A percentile compares a stretch with the other conserved stretches of the same genome.
Evolutionary conservation across 2,329 filamentous ascomycete species (phyloP).

Genomic region (Ophiostoma piceae): DNA sequence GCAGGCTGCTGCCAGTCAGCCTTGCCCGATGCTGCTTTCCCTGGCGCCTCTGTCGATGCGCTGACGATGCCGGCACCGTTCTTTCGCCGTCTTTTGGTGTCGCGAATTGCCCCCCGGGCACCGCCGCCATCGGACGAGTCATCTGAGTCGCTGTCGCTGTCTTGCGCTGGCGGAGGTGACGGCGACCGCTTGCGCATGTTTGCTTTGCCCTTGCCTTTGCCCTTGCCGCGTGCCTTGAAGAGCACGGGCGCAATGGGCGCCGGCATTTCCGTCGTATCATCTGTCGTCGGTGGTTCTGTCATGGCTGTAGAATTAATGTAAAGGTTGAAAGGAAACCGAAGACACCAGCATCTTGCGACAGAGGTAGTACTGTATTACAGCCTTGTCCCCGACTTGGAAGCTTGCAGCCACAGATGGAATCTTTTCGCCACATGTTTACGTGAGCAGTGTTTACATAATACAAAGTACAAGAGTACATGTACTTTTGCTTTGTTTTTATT

Average conservation of each 20-base stretch:
- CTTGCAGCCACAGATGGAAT: background rate
- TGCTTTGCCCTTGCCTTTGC: slow-evolving; percentile 61
- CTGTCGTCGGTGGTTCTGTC: slow-evolving; percentile 19
- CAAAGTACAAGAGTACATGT: background rate
- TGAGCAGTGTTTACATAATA: background rate
- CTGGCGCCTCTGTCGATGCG: slow-evolving; percentile 35
- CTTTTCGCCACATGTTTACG: slow-evolving; percentile 13
- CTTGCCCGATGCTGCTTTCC: background rate
- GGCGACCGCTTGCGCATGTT: slow-evolving; percentile 76
- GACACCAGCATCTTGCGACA: background rate
- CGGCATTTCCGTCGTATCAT: slow-evolving; percentile 30
- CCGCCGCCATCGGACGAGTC: slow-evolving; percentile 63
- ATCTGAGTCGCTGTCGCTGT: slow-evolving; percentile 55
- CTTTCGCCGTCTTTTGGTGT: slow-evolving; percentile 71
- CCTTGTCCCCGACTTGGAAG: background rate
- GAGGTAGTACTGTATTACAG: background rate
- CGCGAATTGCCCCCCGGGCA: slow-evolving; percentile 49
- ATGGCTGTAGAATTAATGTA: slow-evolving; percentile 7
- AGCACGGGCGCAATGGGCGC: slow-evolving; percentile 40
- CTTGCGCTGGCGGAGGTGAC: slow-evolving; percentile 64
- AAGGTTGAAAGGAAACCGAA: background rate
- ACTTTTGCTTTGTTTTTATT: background rate
- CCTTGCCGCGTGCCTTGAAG: slow-evolving; percentile 76
- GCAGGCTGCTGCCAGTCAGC: slow-evolving; percentile 34
- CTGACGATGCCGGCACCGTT: slow-evolving; percentile 39